Percentiles rank a stretch among this genome's conserved stretches.
phyloP scores from a whole-genome alignment of 176 grass and related monocot species.

The Ananas comosus region DNA sequence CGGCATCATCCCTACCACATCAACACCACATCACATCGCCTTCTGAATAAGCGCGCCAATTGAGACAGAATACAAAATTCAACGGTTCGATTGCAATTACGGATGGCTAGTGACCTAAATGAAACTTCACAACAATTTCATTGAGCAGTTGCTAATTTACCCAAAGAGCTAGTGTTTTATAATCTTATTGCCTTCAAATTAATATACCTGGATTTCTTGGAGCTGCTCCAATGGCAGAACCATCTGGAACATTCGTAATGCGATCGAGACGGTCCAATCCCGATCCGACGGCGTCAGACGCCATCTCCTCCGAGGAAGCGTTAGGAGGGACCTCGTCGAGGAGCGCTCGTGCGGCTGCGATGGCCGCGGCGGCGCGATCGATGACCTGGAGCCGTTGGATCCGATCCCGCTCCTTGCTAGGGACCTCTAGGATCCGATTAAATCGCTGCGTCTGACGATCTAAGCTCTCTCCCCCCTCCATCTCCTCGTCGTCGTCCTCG shows the following conservation, averaged over 20 bases:
- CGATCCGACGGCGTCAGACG: background rate
- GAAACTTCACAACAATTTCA: too few relatives aligned
- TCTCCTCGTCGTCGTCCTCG: conserved; percentile 4
- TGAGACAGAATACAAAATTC: too few relatives aligned
- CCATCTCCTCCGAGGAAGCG: background rate
- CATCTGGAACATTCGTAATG: background rate
- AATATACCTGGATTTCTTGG: background rate
- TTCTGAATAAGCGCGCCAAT: too few relatives aligned
- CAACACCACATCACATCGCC: too few relatives aligned
- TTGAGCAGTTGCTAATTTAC: background rate
- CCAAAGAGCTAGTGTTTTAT: background rate
- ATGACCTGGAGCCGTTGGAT: conserved; percentile 76
- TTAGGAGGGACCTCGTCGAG: conserved; percentile 35
- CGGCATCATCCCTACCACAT: too few relatives aligned
- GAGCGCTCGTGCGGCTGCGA: conserved; percentile 65
- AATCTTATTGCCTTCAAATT: background rate
- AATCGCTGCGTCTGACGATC: conserved; percentile 55
- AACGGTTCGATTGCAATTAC: too few relatives aligned
- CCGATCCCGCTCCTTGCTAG: conserved; percentile 67
- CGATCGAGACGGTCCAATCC: background rate
- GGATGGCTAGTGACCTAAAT: too few relatives aligned
- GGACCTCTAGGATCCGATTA: conserved; percentile 65
- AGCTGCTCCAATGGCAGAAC: background rate
- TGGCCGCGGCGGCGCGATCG: conserved; percentile 78
- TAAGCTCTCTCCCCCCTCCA: background rate